Evolutionary conservation across 306 rosid genomes (phyloP).

Genomic region (Lathyrus oleraceus): DNA sequence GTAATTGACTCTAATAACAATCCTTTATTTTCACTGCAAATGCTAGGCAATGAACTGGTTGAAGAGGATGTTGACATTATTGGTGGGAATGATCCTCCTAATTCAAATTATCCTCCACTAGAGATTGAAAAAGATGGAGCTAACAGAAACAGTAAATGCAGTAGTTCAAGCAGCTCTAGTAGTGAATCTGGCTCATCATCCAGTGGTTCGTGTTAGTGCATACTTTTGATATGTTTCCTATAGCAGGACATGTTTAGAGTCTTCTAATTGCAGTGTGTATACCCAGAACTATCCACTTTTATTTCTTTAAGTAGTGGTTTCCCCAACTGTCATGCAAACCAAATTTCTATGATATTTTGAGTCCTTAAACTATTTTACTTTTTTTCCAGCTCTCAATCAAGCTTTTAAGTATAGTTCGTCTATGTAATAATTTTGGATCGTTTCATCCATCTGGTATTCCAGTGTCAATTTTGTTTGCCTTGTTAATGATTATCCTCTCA

Average conservation of each 20-base stretch:
- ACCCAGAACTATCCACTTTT: neutral
- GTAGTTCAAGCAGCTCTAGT: conserved; percentile 76
- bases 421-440: neutral
- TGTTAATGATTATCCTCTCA: neutral
- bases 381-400: neutral
- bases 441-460: conserved; percentile 10
- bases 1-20: neutral
- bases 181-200: conserved; percentile 88
- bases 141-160: conserved; percentile 67
- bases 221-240: conserved; percentile 24
- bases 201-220: conserved; percentile 73
- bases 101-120: conserved; percentile 73
- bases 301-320: conserved; percentile 8
- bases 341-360: neutral
- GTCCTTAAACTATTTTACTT: neutral
- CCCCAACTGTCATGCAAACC: conserved; percentile 4
- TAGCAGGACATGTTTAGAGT: conserved; percentile 30
- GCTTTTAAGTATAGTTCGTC: neutral
- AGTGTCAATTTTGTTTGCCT: conserved; percentile 8
- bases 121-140: conserved; percentile 76
- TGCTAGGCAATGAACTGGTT: conserved; percentile 66
- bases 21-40: conserved; percentile 25
- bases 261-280: conserved; percentile 17
- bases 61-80: conserved; percentile 94
- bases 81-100: conserved; percentile 86